Percentiles rank a stretch among this genome's conserved stretches.
Evolutionary conservation across 176 grass and related monocot species (phyloP).

Genomic region (Guadua angustifolia): DNA sequence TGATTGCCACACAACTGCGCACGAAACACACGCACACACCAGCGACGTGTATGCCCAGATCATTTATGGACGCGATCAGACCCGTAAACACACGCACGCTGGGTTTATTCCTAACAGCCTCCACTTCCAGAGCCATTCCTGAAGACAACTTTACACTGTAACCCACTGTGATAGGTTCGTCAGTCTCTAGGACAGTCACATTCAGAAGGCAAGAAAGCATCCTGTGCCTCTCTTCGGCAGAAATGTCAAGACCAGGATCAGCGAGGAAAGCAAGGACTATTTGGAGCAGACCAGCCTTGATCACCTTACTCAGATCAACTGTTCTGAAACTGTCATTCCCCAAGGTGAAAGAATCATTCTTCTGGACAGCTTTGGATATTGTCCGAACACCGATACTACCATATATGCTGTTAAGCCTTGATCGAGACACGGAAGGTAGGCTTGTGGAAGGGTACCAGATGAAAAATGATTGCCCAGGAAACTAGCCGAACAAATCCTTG

Average conservation of each 20-base stretch:
- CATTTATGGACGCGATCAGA: too few relatives aligned
- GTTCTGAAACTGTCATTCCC: conserved; percentile 4
- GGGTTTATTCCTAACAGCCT: too few relatives aligned
- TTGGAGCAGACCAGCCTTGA: conserved; percentile 49
- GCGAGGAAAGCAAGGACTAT: conserved; percentile 49
- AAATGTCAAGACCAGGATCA: conserved; percentile 18
- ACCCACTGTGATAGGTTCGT: conserved; percentile 48
- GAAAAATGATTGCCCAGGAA: conserved; percentile 44
- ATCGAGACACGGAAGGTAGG: conserved; percentile 44
- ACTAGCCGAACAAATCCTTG: conserved; percentile 57
- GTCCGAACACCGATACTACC: conserved; percentile 50
- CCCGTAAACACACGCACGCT: too few relatives aligned
- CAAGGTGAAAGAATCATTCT: conserved; percentile 39
- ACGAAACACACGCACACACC: too few relatives aligned
- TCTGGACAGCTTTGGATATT: conserved; percentile 55
- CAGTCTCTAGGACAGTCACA: conserved; percentile 49
- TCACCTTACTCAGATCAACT: conserved; percentile 3
- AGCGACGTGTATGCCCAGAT: too few relatives aligned
- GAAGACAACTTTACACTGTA: conserved; percentile 54
- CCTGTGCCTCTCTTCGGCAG: conserved; percentile 39
- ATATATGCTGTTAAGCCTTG: conserved; percentile 56
- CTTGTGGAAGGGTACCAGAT: conserved; percentile 59
- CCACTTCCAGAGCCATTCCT: conserved; percentile 29
- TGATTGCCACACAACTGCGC: too few relatives aligned
- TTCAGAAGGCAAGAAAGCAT: conserved; percentile 39